Conservation (phyloP, 2,329 filamentous ascomycete species). For the Fusarium pseudoanthophilum region DNA sequence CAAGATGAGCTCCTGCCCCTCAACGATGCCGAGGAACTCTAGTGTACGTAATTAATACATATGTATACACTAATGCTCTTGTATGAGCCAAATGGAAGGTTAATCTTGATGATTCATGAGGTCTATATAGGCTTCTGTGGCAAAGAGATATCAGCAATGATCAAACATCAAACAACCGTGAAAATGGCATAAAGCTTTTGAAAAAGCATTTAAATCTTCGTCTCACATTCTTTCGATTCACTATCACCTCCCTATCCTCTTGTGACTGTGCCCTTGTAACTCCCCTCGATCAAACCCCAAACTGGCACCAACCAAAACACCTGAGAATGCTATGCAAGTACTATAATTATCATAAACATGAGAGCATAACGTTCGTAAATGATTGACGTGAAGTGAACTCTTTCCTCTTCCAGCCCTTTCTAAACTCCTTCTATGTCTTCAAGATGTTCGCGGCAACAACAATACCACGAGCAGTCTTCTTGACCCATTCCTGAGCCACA, state of each 20-base stretch:
- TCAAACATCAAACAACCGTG: background rate
- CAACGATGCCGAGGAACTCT: fast-evolving
- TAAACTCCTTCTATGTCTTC: constrained; percentile 23
- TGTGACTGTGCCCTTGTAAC: background rate
- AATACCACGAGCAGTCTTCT: constrained; percentile 50
- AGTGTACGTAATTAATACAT: fast-evolving
- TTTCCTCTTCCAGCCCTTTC: fast-evolving
- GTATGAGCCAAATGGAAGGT: background rate
- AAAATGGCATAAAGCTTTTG: background rate
- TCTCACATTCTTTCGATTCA: background rate
- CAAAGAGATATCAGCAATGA: background rate
- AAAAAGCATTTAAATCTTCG: fast-evolving
- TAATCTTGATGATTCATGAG: background rate
- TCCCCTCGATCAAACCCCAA: background rate
- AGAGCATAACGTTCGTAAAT: constrained; percentile 9
- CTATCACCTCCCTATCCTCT: background rate
- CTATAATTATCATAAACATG: constrained; percentile 3
- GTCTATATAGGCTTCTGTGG: fast-evolving
- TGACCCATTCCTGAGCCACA: constrained; percentile 50
- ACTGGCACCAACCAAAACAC: background rate
- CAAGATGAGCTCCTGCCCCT: background rate
- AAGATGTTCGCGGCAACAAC: constrained; percentile 50
- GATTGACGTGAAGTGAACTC: constrained; percentile 8
- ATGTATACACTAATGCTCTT: background rate
- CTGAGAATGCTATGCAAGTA: background rate